These are phyloP conservation scores for Scedosporium minutisporum DNA, from an alignment of 2,329 filamentous ascomycete genomes.

Conservation along the genomic window DNA sequence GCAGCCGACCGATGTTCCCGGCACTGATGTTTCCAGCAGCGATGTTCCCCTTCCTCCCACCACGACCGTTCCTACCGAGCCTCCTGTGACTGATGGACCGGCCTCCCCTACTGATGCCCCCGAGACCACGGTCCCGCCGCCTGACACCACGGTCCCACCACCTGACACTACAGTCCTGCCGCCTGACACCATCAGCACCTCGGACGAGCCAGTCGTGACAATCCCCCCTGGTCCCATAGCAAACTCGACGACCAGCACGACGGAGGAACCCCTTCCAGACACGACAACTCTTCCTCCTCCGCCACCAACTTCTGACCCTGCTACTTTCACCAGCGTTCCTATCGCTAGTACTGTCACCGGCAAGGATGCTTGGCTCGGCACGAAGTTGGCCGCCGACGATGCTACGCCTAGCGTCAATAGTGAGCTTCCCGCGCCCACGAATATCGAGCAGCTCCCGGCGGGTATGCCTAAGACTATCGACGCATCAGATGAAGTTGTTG, in stretches of 20 bases:
- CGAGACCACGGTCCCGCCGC: not conserved
- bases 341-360: constrained; percentile 8
- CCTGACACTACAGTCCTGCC: not conserved
- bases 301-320: constrained; percentile 9
- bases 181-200: not conserved
- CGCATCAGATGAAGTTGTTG: constrained; percentile 46
- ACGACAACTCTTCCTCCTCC: not conserved
- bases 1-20: not conserved
- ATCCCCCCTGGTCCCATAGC: not conserved
- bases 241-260: not conserved
- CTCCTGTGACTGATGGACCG: constrained; percentile 3
- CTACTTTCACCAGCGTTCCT: constrained; percentile 12
- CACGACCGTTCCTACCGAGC: not conserved
- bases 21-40: not conserved
- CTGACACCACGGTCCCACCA: not conserved
- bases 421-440: constrained; percentile 15
- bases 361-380: constrained; percentile 10
- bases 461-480: constrained; percentile 66
- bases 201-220: not conserved
- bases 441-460: constrained; percentile 47
- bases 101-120: not conserved
- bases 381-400: constrained; percentile 10
- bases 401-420: constrained; percentile 10
- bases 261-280: not conserved
- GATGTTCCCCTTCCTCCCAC: not conserved